A percentile compares a stretch with the other conserved stretches of the same genome.
Evolutionary conservation across 2,329 filamentous ascomycete genomes (phyloP).

Genomic region (Amauroascus verrucosus): DNA sequence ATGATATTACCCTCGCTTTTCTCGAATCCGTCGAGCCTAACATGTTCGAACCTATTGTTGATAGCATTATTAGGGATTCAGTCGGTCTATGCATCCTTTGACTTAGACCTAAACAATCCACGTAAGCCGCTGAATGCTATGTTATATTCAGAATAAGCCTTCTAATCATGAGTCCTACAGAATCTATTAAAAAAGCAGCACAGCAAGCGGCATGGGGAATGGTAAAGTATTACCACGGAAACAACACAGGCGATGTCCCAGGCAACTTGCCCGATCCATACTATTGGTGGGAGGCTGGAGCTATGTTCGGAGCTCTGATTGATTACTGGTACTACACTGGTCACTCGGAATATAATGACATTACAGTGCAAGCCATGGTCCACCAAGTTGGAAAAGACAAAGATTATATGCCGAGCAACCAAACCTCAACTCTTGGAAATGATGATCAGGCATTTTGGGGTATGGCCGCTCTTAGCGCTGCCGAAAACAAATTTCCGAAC

Average conservation of each 20-base stretch:
- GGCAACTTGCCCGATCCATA: conserved; percentile 28
- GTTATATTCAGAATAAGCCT: background rate
- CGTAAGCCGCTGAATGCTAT: conserved; percentile 17
- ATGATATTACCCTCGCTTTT: conserved; percentile 9
- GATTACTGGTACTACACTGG: conserved; percentile 77
- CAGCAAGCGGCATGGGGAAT: conserved; percentile 26
- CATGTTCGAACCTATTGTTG: conserved; percentile 7
- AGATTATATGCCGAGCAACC: conserved; percentile 63
- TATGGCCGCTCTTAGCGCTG: conserved; percentile 68
- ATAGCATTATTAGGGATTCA: conserved; percentile 19
- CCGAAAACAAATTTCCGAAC: conserved; percentile 65
- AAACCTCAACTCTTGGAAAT: conserved; percentile 40
- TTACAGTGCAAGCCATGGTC: conserved; percentile 57
- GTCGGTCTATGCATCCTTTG: conserved; percentile 18
- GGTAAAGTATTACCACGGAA: conserved; percentile 29
- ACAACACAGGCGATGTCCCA: conserved; percentile 25
- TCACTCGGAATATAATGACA: conserved; percentile 59
- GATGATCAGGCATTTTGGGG: conserved; percentile 69
- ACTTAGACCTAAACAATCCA: conserved; percentile 22
- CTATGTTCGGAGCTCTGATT: conserved; percentile 46
- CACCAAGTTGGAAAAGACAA: conserved; percentile 62
- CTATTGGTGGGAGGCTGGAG: conserved; percentile 33
- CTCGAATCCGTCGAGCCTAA: background rate
- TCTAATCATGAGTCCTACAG: conserved; percentile 18
- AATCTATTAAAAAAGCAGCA: conserved; percentile 29